Base-by-base conservation (phyloP, 441 rosid species). In the Populus hybrid region DNA sequence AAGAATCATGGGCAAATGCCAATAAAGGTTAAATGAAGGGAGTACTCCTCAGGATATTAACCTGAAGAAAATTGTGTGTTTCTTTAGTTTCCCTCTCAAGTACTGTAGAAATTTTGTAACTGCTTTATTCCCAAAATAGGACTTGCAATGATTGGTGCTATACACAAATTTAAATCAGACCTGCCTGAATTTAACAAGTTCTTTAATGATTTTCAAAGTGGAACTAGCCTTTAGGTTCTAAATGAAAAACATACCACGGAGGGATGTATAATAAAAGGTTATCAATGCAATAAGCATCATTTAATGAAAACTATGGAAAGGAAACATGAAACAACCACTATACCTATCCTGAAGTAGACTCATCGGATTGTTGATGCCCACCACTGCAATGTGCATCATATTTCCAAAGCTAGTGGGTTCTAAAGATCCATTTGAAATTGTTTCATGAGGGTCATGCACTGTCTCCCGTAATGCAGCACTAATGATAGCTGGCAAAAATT, bases 291-390 rank as follows among this genome's bases (percentile, higher is more conserved):
- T 54, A 54, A 8, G 8, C 18, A 24, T 66, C 69, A 66, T 66
- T 5, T 28, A 2, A 66, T 24, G 6, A 66, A 66, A 14, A 30
- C 14, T 23, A 66, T 9, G 69, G 34, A 10, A 24, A 11, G 30
- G 30, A 66, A 66, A 54, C n/a, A 16, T 16, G n/a, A 54, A 54
- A 16, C 61, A 54, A 54, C 21, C 61, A 54, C n/a, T 5, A 57
- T 91, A 97, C 99, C 99, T 95, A 83, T 97, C 99, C 86, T 95
- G 99, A 83, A 97, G 99, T 71, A 88, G 89, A 79, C 99, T 95
- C 99, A 93, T 97, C 88, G 90, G 99, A 81, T 95, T 95, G 87
- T 97, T 95, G 85, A 90, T 91, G 73, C 99, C 99, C 73, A 84
- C 98, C 85, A 97, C 82, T 77, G 96, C 98, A 85, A 97, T 90